phyloP scores from a whole-genome alignment of 2,329 filamentous ascomycete species.

The Penicillium sp. region DNA sequence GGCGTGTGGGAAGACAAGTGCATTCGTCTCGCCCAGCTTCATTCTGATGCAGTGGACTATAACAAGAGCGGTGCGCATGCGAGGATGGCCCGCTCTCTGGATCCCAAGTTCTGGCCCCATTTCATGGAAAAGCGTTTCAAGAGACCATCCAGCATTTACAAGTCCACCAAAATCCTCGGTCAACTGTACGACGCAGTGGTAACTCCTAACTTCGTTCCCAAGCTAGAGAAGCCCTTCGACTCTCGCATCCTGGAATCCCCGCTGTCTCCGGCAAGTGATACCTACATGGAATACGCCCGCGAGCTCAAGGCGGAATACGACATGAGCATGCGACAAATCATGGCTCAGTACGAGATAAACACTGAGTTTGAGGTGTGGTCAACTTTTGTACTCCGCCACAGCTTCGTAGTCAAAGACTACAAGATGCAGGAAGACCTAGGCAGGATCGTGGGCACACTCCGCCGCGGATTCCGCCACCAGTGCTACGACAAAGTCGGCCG shows the following conservation, averaged over 20 bases:
- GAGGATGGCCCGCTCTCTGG: conserved; percentile 59
- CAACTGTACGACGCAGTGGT: conserved; percentile 76
- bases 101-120: conserved; percentile 70
- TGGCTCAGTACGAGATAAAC: conserved; percentile 77
- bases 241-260: conserved; percentile 62
- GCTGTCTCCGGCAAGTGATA: conserved; percentile 53
- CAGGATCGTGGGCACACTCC: conserved; percentile 62
- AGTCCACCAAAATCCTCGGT: conserved; percentile 70
- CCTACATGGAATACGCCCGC: conserved; percentile 57
- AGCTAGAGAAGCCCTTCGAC: conserved; percentile 73
- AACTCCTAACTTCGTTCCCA: conserved; percentile 66
- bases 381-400: conserved; percentile 75
- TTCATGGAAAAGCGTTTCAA: conserved; percentile 72
- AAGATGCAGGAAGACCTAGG: conserved; percentile 84
- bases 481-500: conserved; percentile 66
- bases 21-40: conserved; percentile 71
- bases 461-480: conserved; percentile 63
- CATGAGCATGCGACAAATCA: conserved; percentile 68
- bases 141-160: conserved; percentile 53
- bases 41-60: conserved; percentile 92
- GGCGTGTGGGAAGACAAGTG: conserved; percentile 70
- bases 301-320: conserved; percentile 77
- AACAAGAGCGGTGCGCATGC: conserved; percentile 84
- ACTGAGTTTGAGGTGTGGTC: conserved; percentile 94
- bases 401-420: conserved; percentile 71